A percentile compares a stretch with the other conserved stretches of the same genome.
Evolutionary conservation across 441 rosid species (phyloP).

Genomic region (Mallotus repandus): DNA sequence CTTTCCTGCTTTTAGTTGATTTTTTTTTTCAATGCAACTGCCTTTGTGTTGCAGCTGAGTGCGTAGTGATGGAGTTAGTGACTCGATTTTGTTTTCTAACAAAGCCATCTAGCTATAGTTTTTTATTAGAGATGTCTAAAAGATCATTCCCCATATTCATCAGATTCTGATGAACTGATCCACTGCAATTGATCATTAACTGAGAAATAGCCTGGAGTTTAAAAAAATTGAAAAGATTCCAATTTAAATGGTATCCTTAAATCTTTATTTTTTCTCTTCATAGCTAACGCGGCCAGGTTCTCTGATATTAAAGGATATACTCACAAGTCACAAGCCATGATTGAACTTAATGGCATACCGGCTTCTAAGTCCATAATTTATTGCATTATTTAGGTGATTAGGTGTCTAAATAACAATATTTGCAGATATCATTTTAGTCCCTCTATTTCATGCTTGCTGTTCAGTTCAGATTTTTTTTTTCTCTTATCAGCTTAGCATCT

Average conservation of each 20-base stretch:
- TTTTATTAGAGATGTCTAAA: neutral
- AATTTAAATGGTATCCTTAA: neutral
- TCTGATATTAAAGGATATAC: neutral
- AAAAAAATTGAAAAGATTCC: neutral
- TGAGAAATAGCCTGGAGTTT: neutral
- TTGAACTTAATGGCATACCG: neutral
- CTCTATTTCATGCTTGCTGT: neutral
- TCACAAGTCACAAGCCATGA: neutral
- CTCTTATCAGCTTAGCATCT: neutral
- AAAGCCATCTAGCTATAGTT: neutral
- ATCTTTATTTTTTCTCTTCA: neutral
- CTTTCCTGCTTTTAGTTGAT: slow-evolving; percentile 3
- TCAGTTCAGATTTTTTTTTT: neutral
- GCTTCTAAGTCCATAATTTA: neutral
- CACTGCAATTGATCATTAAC: neutral
- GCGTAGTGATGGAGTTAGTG: neutral
- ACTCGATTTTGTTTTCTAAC: neutral
- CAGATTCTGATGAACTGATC: neutral
- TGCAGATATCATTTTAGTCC: neutral
- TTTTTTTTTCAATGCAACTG: neutral
- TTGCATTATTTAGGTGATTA: neutral
- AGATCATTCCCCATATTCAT: slow-evolving; percentile 2
- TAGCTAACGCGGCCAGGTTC: neutral
- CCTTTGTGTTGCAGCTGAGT: neutral
- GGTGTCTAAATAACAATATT: neutral